Conservation (phyloP, 2,329 filamentous ascomycete species). For the Exophiala aquamarina region DNA sequence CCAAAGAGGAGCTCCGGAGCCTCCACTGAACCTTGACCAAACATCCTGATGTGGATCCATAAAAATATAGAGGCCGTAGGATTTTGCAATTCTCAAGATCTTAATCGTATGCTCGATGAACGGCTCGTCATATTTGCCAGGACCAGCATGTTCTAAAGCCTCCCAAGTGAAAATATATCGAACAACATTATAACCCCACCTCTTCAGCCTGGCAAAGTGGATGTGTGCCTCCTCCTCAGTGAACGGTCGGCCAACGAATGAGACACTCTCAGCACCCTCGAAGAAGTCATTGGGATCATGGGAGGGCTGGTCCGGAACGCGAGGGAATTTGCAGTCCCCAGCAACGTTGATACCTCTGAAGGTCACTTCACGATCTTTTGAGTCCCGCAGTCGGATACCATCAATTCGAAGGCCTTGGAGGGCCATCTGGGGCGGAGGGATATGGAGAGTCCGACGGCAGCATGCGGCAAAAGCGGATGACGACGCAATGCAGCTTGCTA, state of each 20-base stretch:
- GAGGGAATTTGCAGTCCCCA: conserved; percentile 86
- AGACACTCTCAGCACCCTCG: conserved; percentile 79
- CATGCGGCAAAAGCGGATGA: conserved; percentile 12
- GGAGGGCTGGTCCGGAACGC: conserved; percentile 76
- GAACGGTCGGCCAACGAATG: conserved; percentile 85
- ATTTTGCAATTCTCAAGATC: conserved; percentile 77
- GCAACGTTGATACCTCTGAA: conserved; percentile 93
- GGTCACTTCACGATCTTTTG: conserved; percentile 77
- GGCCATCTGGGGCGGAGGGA: conserved; percentile 56
- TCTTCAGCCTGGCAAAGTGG: conserved; percentile 82
- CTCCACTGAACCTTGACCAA: conserved; percentile 94
- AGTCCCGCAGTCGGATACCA: conserved; percentile 79
- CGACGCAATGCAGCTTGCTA: no score
- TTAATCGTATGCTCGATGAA: conserved; percentile 91
- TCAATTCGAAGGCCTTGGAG: conserved; percentile 78
- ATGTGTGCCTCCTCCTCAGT: conserved; percentile 75
- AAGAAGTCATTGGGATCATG: conserved; percentile 80
- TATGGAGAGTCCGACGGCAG: conserved; percentile 9
- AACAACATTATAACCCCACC: conserved; percentile 94
- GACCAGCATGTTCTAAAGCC: conserved; percentile 90
- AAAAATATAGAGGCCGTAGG: conserved; percentile 92
- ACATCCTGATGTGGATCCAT: conserved; percentile 99
- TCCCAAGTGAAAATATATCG: conserved; percentile 99
- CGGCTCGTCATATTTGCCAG: conserved; percentile 88
- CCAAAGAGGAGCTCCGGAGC: conserved; percentile 96